Conservation (phyloP, 2,329 filamentous ascomycete genomes). For the Colletotrichum tamarilloi region DNA sequence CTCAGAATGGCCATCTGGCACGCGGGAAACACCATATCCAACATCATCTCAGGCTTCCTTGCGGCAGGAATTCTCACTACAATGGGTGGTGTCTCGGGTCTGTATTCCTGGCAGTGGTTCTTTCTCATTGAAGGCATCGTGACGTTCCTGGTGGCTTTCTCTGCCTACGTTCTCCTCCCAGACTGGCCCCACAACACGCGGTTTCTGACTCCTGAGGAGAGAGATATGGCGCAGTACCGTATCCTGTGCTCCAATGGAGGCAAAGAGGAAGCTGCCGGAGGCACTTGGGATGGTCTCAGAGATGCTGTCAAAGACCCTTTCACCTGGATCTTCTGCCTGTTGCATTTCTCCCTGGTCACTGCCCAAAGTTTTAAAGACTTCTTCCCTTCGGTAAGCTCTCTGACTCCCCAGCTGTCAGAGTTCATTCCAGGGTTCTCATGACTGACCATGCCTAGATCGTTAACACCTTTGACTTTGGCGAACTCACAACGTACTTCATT, state of each 20-base stretch:
- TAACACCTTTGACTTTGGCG: constrained; percentile 42
- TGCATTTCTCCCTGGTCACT: constrained; percentile 57
- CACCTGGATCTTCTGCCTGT: constrained; percentile 51
- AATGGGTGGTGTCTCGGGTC: constrained; percentile 51
- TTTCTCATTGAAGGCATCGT: constrained; percentile 55
- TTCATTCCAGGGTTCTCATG: too few species aligned
- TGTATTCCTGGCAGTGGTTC: constrained; percentile 58
- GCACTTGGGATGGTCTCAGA: constrained; percentile 49
- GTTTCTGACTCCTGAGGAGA: constrained; percentile 53
- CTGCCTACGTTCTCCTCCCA: constrained; percentile 50
- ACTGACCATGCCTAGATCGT: constrained; percentile 36
- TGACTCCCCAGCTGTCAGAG: too few species aligned
- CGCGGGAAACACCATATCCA: constrained; percentile 57
- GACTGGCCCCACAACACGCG: constrained; percentile 50
- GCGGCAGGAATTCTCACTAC: constrained; percentile 56
- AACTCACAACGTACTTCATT: constrained; percentile 49
- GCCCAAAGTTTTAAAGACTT: constrained; percentile 54
- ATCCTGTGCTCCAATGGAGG: constrained; percentile 49
- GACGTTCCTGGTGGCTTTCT: constrained; percentile 47
- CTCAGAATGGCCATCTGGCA: constrained; percentile 56
- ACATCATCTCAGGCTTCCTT: constrained; percentile 56
- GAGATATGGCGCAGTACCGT: constrained; percentile 50
- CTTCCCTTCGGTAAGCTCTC: constrained; percentile 48
- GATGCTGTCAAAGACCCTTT: constrained; percentile 48
- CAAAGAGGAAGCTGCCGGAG: constrained; percentile 46